Evolutionary conservation across 139 green algal genomes (phyloP).

Genomic region (Auxenochlorella protothecoides): DNA sequence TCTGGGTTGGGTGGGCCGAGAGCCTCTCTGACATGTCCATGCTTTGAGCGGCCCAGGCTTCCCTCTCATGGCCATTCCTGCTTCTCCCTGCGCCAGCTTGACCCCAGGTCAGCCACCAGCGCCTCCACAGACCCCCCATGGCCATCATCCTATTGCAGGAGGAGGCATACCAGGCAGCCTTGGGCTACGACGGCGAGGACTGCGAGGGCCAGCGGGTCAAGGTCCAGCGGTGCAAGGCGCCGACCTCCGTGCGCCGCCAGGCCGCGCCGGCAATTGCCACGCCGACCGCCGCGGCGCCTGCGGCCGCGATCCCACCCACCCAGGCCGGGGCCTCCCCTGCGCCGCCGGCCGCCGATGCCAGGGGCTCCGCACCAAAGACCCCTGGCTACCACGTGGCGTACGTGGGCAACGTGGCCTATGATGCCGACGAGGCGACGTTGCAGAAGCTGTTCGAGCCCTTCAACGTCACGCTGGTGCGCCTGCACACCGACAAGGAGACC

Average conservation of each 20-base stretch:
- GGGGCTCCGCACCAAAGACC: slow-evolving; percentile 24
- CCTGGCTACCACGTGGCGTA: slow-evolving; percentile 71
- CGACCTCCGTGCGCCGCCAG: slow-evolving; percentile 12
- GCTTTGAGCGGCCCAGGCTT: no score
- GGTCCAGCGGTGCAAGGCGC: slow-evolving; percentile 36
- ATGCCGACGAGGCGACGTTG: slow-evolving; percentile 42
- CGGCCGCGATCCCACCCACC: background rate
- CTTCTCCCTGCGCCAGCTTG: background rate
- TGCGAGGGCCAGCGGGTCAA: slow-evolving; percentile 51
- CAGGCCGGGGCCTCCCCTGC: background rate
- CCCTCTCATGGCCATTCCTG: no score
- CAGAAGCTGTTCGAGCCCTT: slow-evolving; percentile 48
- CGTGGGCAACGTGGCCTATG: slow-evolving; percentile 70
- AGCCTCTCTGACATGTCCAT: no score
- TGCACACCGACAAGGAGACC: slow-evolving; percentile 72
- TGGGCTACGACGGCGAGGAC: slow-evolving; percentile 50
- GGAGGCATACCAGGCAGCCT: slow-evolving; percentile 53
- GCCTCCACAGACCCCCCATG: no score
- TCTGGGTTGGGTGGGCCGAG: background rate
- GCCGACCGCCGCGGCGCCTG: no score
- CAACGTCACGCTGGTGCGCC: slow-evolving; percentile 40
- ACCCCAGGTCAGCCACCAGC: background rate
- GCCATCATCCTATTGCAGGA: slow-evolving; percentile 9
- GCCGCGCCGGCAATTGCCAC: background rate
- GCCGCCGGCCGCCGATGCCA: slow-evolving; percentile 1